Percentiles rank a stretch among this genome's conserved stretches.
phyloP scores from a whole-genome alignment of 495 filamentous ascomycete species.

The Tricharina praecox region DNA sequence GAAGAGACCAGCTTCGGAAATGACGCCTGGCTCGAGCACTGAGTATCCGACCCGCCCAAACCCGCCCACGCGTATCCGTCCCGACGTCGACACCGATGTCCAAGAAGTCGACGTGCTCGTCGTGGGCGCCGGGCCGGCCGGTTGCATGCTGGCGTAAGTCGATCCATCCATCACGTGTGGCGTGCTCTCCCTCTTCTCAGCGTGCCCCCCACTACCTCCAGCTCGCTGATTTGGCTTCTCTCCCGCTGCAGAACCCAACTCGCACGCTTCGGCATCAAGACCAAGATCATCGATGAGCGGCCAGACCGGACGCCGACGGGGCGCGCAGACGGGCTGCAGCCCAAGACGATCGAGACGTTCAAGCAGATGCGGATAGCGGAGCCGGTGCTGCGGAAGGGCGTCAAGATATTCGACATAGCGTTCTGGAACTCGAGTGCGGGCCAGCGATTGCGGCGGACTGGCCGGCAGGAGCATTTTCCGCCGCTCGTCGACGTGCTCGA shows the following conservation, averaged over 20 bases:
- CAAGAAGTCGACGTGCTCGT: constrained; percentile 34
- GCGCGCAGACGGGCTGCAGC: constrained; percentile 62
- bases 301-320: constrained; percentile 51
- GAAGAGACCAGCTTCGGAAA: constrained; percentile 14
- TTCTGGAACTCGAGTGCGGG: constrained; percentile 51
- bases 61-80: constrained; percentile 19
- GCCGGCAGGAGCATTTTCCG: constrained; percentile 55
- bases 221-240: too few species aligned
- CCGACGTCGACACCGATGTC: constrained; percentile 30
- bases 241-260: constrained; percentile 47
- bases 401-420: constrained; percentile 52
- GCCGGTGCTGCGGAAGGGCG: constrained; percentile 42
- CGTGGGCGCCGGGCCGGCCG: constrained; percentile 52
- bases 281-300: constrained; percentile 55
- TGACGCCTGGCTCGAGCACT: constrained; percentile 9
- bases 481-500: constrained; percentile 54
- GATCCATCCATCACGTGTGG: neutral
- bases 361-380: constrained; percentile 50
- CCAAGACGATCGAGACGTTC: constrained; percentile 59
- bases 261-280: constrained; percentile 48
- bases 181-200: too few species aligned
- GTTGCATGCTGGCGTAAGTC: constrained; percentile 49
- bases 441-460: constrained; percentile 37
- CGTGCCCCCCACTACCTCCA: too few species aligned
- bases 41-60: constrained; percentile 16